phyloP scores from a whole-genome alignment of 805 yeast species.

The Scheffersomyces ergatensis region DNA sequence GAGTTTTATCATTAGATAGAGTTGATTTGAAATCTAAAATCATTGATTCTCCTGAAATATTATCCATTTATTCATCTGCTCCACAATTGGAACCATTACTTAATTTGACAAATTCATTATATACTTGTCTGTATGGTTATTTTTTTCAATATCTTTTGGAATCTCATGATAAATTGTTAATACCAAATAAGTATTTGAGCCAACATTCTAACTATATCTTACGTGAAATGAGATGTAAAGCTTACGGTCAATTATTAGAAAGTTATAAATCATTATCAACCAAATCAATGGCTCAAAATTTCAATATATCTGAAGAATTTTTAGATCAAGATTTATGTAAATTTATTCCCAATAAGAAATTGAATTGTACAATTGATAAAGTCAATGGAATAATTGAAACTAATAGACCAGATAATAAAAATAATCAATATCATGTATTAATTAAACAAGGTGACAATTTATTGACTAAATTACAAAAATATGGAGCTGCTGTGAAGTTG shows the following conservation, averaged over 20 bases:
- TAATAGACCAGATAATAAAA: conserved; percentile 93
- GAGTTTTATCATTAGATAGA: conserved; percentile 78
- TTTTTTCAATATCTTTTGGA: conserved; percentile 76
- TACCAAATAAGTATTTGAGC: conserved; percentile 61
- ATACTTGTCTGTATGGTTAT: conserved; percentile 81
- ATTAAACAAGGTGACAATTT: conserved; percentile 91
- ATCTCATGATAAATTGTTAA: conserved; percentile 69
- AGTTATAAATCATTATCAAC: conserved; percentile 88
- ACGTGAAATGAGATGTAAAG: conserved; percentile 92
- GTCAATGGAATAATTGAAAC: conserved; percentile 95
- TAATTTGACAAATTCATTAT: conserved; percentile 78
- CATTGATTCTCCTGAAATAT: conserved; percentile 90
- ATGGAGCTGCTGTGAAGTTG: conserved; percentile 94
- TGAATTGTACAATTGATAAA: conserved; percentile 93
- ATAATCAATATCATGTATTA: conserved; percentile 84
- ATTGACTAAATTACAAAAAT: conserved; percentile 91
- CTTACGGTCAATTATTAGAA: conserved; percentile 90
- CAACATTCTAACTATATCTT: conserved; percentile 82
- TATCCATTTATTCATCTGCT: conserved; percentile 72
- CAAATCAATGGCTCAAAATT: conserved; percentile 90
- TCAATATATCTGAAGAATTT: conserved; percentile 85
- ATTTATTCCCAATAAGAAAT: conserved; percentile 88
- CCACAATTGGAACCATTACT: conserved; percentile 76
- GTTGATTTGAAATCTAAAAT: conserved; percentile 80
- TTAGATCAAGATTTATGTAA: conserved; percentile 84